Evolutionary conservation across 1,284 basidiomycete genomes (phyloP).

Genomic region (Coniferiporia weirii): DNA sequence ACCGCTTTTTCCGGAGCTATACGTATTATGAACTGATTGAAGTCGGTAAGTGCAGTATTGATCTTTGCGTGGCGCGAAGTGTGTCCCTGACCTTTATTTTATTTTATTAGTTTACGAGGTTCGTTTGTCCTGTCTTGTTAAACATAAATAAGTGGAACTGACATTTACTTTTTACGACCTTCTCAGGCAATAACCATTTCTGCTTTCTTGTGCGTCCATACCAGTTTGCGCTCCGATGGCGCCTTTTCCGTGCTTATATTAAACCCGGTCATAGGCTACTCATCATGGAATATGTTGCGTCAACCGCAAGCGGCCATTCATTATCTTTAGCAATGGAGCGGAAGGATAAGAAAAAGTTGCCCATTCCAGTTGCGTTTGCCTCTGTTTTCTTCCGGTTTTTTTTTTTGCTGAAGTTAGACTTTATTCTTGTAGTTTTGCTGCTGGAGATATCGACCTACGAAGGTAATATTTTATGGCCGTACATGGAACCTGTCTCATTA

Average conservation of each 20-base stretch:
- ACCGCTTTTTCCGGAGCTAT: constrained; percentile 76
- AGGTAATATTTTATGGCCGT: constrained; percentile 36
- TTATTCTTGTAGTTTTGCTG: constrained; percentile 52
- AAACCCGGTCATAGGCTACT: constrained; percentile 49
- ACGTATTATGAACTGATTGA: constrained; percentile 78
- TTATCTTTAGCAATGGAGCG: constrained; percentile 63
- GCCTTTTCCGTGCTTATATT: not conserved
- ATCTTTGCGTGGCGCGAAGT: not conserved
- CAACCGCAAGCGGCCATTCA: constrained; percentile 53
- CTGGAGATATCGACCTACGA: constrained; percentile 77
- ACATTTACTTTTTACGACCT: constrained; percentile 22
- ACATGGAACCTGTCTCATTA: constrained; percentile 9
- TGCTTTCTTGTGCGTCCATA: constrained; percentile 62
- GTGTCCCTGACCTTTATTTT: not conserved
- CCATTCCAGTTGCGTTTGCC: constrained; percentile 53
- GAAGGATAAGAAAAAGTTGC: constrained; percentile 76
- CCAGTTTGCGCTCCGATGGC: constrained; percentile 23
- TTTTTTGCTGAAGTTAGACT: not conserved
- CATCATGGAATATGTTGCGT: constrained; percentile 80
- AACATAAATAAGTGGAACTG: not conserved
- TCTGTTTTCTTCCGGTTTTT: not conserved
- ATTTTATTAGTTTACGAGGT: constrained; percentile 34
- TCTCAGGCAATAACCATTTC: constrained; percentile 69
- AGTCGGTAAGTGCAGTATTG: constrained; percentile 44
- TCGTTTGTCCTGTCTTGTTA: not conserved